Conservation (phyloP, 2,329 filamentous ascomycete genomes). For the Seiridium unicorne region DNA sequence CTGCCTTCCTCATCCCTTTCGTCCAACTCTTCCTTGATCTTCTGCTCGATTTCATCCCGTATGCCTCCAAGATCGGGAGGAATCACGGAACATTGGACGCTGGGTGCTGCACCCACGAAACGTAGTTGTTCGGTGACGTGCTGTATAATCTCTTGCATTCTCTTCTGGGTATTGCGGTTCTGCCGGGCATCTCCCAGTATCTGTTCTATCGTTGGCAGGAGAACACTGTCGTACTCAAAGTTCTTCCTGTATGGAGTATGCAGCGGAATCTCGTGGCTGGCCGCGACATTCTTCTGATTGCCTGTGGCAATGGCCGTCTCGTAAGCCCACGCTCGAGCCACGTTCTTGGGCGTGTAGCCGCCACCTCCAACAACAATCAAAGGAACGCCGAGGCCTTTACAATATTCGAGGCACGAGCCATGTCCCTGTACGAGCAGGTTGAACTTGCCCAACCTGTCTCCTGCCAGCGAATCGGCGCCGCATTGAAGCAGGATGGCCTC, state of each 20-base stretch:
- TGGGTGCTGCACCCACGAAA: slow-evolving; percentile 82
- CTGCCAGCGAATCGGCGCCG: slow-evolving; percentile 90
- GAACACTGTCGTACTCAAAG: slow-evolving; percentile 75
- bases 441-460: slow-evolving; percentile 91
- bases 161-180: slow-evolving; percentile 78
- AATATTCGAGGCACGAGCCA: slow-evolving; percentile 84
- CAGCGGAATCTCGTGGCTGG: slow-evolving; percentile 62
- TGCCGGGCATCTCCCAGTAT: slow-evolving; percentile 65
- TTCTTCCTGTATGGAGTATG: slow-evolving; percentile 85
- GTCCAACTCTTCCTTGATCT: slow-evolving; percentile 63
- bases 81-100: slow-evolving; percentile 79
- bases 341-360: slow-evolving; percentile 94
- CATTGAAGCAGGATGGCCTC: slow-evolving; percentile 92
- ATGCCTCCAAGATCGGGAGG: slow-evolving; percentile 72
- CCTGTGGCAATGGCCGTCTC: slow-evolving; percentile 90
- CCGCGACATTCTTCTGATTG: slow-evolving; percentile 66
- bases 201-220: slow-evolving; percentile 83
- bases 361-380: slow-evolving; percentile 91
- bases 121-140: slow-evolving; percentile 82
- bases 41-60: slow-evolving; percentile 67
- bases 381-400: slow-evolving; percentile 77
- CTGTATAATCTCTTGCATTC: slow-evolving; percentile 72
- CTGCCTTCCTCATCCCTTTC: slow-evolving; percentile 55
- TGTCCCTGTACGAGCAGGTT: slow-evolving; percentile 96
- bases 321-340: slow-evolving; percentile 94